Percentiles rank a stretch among this genome's conserved stretches.
These are phyloP conservation scores for Mortierella claussenii DNA, from an alignment of 192 early-diverging fungal species.

Conservation along the genomic window DNA sequence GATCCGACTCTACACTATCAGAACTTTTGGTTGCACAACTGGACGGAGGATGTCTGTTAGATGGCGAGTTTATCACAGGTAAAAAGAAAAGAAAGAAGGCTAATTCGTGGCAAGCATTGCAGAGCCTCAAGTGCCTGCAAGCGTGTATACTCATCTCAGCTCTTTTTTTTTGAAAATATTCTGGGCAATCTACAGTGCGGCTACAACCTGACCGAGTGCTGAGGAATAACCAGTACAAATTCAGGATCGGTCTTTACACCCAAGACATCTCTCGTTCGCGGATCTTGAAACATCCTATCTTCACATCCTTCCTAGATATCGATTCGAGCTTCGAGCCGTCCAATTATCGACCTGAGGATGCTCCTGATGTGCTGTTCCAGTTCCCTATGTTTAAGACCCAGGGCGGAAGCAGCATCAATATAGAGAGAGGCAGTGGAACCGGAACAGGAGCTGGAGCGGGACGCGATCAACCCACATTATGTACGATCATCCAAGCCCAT, in stretches of 20 bases:
- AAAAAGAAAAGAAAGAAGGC: neutral
- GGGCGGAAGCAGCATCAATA: neutral
- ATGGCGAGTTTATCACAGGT: constrained; percentile 25
- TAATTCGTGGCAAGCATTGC: neutral
- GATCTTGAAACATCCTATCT: constrained; percentile 2
- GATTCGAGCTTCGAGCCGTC: constrained; percentile 22
- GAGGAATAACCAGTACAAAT: constrained; percentile 30
- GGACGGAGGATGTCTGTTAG: constrained; percentile 12
- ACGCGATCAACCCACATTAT: too few species aligned
- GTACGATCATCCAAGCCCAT: constrained; percentile 29
- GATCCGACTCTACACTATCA: constrained; percentile 38
- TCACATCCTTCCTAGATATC: constrained; percentile 22
- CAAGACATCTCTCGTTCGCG: constrained; percentile 13
- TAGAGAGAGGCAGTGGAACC: too few species aligned
- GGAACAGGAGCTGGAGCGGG: too few species aligned
- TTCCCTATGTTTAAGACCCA: constrained; percentile 5
- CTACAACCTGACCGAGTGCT: constrained; percentile 17
- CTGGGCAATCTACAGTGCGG: constrained; percentile 4
- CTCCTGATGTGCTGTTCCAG: constrained; percentile 21
- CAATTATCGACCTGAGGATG: neutral
- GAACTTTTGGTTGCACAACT: constrained; percentile 12
- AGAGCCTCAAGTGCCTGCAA: too few species aligned
- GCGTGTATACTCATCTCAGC: too few species aligned
- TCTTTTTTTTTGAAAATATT: too few species aligned
- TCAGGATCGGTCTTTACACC: constrained; percentile 25